These are phyloP conservation scores for Lecanicillium sp. DNA, from an alignment of 2,329 filamentous ascomycete species.

Conservation along the genomic window DNA sequence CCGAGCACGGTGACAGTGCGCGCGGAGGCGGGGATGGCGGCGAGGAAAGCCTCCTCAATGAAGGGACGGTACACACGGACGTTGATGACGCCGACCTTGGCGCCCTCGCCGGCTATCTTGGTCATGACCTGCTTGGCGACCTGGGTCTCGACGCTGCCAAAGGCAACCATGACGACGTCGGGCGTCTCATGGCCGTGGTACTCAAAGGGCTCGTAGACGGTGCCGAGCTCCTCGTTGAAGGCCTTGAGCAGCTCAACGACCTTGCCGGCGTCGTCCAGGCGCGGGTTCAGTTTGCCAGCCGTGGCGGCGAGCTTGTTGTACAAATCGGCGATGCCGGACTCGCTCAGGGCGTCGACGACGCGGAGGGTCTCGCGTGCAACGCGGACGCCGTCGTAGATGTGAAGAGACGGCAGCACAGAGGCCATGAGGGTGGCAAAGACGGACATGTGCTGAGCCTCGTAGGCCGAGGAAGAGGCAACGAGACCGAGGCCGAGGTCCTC, in stretches of 20 bases:
- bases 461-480: conserved; percentile 75
- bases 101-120: conserved; percentile 63
- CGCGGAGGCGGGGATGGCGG: conserved; percentile 66
- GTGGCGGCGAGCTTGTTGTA: conserved; percentile 61
- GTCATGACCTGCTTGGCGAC: conserved; percentile 73
- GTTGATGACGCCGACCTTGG: conserved; percentile 78
- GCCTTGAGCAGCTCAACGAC: conserved; percentile 61
- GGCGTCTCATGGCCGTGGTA: conserved; percentile 79
- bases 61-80: conserved; percentile 94
- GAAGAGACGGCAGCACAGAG: conserved; percentile 70
- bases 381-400: conserved; percentile 81
- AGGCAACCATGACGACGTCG: conserved; percentile 80
- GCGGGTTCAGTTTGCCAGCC: conserved; percentile 56
- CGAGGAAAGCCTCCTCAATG: conserved; percentile 87
- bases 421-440: conserved; percentile 79
- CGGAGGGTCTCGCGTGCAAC: conserved; percentile 76
- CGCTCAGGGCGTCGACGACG: conserved; percentile 73
- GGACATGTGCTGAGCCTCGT: conserved; percentile 93
- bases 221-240: conserved; percentile 88
- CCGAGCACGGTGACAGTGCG: conserved; percentile 78
- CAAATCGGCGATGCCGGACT: conserved; percentile 57
- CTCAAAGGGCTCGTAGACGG: conserved; percentile 87
- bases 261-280: conserved; percentile 65
- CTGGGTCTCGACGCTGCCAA: conserved; percentile 86
- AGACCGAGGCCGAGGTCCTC: conserved; percentile 88